Conservation (phyloP, 768 basidiomycete species). For the Tricholoma sp. region DNA sequence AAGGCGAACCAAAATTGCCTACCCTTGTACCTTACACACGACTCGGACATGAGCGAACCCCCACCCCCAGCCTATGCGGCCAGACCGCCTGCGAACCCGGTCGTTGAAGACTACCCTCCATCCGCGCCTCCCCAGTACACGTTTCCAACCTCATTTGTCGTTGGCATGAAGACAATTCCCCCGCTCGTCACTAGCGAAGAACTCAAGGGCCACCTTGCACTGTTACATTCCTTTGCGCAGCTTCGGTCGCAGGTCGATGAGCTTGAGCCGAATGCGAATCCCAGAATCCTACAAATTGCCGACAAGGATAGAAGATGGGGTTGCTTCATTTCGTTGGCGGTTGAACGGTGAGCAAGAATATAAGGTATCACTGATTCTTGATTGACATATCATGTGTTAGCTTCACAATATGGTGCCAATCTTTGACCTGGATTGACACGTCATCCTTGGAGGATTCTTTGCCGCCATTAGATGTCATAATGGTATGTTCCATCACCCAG, state of each 20-base stretch:
- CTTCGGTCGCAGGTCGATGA: slow-evolving; percentile 7
- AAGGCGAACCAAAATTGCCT: no score
- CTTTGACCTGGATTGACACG: neutral
- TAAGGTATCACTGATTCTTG: neutral
- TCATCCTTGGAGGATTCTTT: neutral
- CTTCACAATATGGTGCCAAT: neutral
- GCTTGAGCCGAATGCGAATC: neutral
- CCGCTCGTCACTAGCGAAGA: slow-evolving; percentile 7
- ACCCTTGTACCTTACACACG: no score
- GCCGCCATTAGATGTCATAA: slow-evolving; percentile 1
- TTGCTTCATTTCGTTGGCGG: slow-evolving; percentile 12
- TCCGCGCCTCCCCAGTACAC: slow-evolving; percentile 2
- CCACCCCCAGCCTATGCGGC: neutral
- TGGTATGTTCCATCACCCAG: neutral
- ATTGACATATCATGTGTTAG: neutral
- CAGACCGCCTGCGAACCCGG: neutral
- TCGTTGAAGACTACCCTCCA: neutral
- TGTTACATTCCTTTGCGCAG: slow-evolving; percentile 7
- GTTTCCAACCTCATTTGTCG: slow-evolving; percentile 2
- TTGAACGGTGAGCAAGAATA: slow-evolving; percentile 7
- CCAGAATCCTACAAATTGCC: neutral
- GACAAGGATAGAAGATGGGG: slow-evolving; percentile 9
- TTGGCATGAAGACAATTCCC: neutral
- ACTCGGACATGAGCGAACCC: neutral
- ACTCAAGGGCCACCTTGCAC: slow-evolving; percentile 10